Base-by-base conservation (phyloP, 148 eudicot genomes). In the Selenicereus undatus region DNA sequence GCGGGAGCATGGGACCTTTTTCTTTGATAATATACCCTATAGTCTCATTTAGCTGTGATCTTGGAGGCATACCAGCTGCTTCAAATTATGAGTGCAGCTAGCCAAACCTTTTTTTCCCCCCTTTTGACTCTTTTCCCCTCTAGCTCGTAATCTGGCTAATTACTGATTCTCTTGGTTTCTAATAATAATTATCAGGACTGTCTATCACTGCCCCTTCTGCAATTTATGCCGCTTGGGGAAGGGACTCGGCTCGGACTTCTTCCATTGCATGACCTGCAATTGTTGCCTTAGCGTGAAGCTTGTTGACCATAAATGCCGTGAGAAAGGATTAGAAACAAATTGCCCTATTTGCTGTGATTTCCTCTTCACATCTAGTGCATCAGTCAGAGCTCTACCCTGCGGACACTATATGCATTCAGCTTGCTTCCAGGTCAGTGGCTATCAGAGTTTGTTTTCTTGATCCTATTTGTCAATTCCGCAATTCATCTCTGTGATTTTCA, bases 341-440 rank as follows among this genome's bases (percentile, higher is more conserved):
- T 94, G 98, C 81, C 98, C 98, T 1, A 94, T 94, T 42, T 94
- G 98, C 87, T 94, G 97, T 83, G 98, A 94, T 70, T 91, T 91
- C 82, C 87, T 94, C 74, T 94, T 94, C 85, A 94, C 98, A 42
- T 94, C 98, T 42, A 94, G 97, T 84, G 92, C 90, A 78, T 85
- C 91, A 36, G 93, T 94, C 77, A 88, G 97, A 87, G 92, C 91
- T 74, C 91, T 94, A 73, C 97, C 97, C 26, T 94, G 98, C 84
- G 98, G 98, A 45, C 98, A 94, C 89, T 94, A 79, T 82, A 94
- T 94, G 97, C 98, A 92, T 84, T 92, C 98, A 71, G 93, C 98
- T 83, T 94, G 98, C 88, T 94, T 94, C 82, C 98, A 93, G 97
- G 98, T 94, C 48, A 78, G 81, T 78, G 75, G 32, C 13, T 71